Percentiles rank a stretch among this genome's conserved stretches.
phyloP scores from a whole-genome alignment of 108 stramenopile species.

The Cyclostephanos tholiformis region DNA sequence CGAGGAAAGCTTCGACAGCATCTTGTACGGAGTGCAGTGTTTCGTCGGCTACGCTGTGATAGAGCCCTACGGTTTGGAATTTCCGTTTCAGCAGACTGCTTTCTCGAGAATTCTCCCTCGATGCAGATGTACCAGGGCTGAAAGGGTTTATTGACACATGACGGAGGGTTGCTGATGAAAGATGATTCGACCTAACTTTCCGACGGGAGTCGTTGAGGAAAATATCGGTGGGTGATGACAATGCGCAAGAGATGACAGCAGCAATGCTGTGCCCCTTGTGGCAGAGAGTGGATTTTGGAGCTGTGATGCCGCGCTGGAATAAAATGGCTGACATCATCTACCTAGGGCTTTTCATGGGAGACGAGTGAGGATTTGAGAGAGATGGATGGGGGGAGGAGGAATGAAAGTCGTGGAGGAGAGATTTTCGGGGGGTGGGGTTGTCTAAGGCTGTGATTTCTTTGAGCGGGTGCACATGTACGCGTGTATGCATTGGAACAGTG shows the following conservation, averaged over 20 bases:
- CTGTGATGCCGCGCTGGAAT: not conserved
- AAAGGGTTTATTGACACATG: not conserved
- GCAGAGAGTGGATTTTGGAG: not conserved
- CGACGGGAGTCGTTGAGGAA: not conserved
- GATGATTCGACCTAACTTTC: not conserved
- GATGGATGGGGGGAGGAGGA: too few relatives aligned
- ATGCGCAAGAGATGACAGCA: slow-evolving; percentile 1
- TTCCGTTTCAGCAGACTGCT: slow-evolving; percentile 17
- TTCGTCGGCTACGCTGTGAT: slow-evolving; percentile 86
- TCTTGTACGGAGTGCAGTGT: slow-evolving; percentile 89
- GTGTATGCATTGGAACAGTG: too few relatives aligned
- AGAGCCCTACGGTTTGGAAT: slow-evolving; percentile 76
- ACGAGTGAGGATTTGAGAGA: too few relatives aligned
- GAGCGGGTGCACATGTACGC: too few relatives aligned
- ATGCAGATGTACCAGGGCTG: not conserved
- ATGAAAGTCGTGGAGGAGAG: too few relatives aligned
- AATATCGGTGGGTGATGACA: not conserved
- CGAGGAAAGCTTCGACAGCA: slow-evolving; percentile 80
- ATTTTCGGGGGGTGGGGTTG: too few relatives aligned
- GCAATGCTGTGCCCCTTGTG: not conserved
- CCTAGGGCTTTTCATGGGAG: too few relatives aligned
- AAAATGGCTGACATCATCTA: not conserved
- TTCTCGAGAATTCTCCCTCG: not conserved
- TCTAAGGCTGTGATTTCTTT: too few relatives aligned
- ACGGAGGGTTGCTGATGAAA: not conserved